Base-by-base conservation (phyloP, 345 rosid genomes). In the Eucalyptus marginata region DNA sequence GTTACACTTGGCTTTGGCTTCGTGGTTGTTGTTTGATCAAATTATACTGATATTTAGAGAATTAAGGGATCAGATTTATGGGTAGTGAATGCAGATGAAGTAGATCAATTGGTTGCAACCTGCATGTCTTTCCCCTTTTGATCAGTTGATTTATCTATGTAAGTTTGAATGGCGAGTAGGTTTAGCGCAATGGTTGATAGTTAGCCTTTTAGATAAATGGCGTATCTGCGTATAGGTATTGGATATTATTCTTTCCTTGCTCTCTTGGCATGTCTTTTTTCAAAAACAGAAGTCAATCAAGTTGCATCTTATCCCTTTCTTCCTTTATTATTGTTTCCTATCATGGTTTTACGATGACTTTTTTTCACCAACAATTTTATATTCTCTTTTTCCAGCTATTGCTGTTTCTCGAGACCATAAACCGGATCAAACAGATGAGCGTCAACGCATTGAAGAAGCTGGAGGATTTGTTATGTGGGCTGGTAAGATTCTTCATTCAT, bases 391-490 rank as follows among this genome's bases (percentile, higher is more conserved):
- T 91, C 43, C 92, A 98, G 99, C 99, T 90, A 91, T 98, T 91
- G 99, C 99, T 90, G 99, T 95, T 85, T 98, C 99, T 88, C 96
- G 99, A 87, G 99, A 98, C 92, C 99, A 98, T 94, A 98, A 96
- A 92, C 99, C 99, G 17, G 99, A 98, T 92, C 99, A 96, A 93
- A 94, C 93, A 90, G 99, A 98, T 92, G 99, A 98, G 92, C 96
- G 99, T 80, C 99, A 96, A 88, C 93, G 99, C 68, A 98, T 98
- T 89, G 99, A 98, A 92, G 96, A 97, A 92, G 99, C 99, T 13
- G 99, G 99, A 88, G 99, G 99, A 84, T 98, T 98, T 91, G 99
- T 98, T 86, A 97, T 97, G 98, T 98, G 99, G 99, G 99, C 99
- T 91, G 99, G 99, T 95, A 88, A 89, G 18, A 31, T 84, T 71